Base-by-base conservation (phyloP, 805 yeast genomes). In the Torulaspora gathmanii region DNA sequence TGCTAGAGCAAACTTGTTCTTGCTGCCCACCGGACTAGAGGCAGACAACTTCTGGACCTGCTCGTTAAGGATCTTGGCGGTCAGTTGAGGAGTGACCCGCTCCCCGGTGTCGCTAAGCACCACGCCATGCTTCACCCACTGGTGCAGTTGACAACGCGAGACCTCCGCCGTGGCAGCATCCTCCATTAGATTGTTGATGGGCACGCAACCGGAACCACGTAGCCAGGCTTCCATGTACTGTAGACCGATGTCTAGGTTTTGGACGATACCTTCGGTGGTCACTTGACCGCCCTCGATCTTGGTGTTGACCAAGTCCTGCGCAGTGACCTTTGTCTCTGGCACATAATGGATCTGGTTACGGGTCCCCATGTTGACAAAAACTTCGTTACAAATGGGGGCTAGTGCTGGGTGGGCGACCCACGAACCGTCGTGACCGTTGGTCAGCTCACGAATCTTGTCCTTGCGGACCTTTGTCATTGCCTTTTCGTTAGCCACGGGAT, bases 111-210 rank as follows among this genome's bases (percentile, higher is more conserved):
- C 86, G 44, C 78, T 73, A 49, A 77, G 61, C 45, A 62, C 68
- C 36, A 79, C 83, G 36, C 79, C 78, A 63, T 85, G 90, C 47
- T 80, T 82, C 42, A 81, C 85, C 95, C 95, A 85, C 63, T 86
- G 88, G 74, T 82, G 82, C 55, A 85, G 72, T 68, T 84, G 91
- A 50, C 88, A 76, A 70, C 93, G 77, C 29, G 90, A 82, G 31
- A 85, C 95, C 68, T 85, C 95, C 33, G 93, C 91, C 40, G 95
- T 85, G 27, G 93, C 93, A 23, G 95, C 95, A 66, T 85, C 95
- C 68, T 85, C 95, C 95, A 85, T 85, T 66, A 85, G 72, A 64
- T 80, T 78, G 71, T 85, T 84, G 65, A 85, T 85, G 54, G 95
- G 91, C 49, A 83, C 90, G 74, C 93, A 85, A 12, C 95, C 95